Percentiles rank a stretch among this genome's conserved stretches.
phyloP scores from a whole-genome alignment of 2,329 filamentous ascomycete species.

The Claviceps monticola region DNA sequence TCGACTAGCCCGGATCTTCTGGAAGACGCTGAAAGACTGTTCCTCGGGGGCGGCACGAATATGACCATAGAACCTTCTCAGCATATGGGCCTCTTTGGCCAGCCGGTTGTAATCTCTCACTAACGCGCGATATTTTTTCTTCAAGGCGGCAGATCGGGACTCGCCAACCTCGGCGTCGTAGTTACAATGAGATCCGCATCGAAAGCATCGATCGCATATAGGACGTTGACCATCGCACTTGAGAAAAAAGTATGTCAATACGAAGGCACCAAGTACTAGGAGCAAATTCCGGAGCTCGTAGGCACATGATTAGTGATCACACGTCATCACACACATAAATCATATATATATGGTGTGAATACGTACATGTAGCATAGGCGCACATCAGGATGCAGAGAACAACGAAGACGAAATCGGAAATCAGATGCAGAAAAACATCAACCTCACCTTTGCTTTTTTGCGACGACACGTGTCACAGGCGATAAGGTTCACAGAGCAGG shows the following conservation, averaged over 20 bases:
- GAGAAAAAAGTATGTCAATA: not conserved
- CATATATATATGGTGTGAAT: too few species aligned
- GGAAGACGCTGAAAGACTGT: conserved; percentile 1
- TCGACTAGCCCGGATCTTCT: conserved; percentile 1
- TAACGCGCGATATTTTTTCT: conserved; percentile 4
- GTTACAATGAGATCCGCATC: conserved; percentile 1
- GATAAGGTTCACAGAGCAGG: conserved; percentile 1
- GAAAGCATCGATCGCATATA: conserved; percentile 3
- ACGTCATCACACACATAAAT: too few species aligned
- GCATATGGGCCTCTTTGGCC: not conserved
- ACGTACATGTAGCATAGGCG: too few species aligned
- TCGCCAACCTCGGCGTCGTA: conserved; percentile 6
- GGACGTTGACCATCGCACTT: conserved; percentile 6
- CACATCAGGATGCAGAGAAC: not conserved
- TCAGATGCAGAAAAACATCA: not conserved
- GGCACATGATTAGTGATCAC: too few species aligned
- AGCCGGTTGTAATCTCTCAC: not conserved
- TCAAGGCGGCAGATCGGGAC: conserved; percentile 3
- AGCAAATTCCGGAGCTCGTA: not conserved
- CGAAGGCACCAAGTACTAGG: not conserved
- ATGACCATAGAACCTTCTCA: conserved; percentile 2
- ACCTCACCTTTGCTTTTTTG: conserved; percentile 2
- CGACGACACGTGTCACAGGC: conserved; percentile 3
- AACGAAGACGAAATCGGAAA: not conserved
- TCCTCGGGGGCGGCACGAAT: conserved; percentile 3